phyloP scores from a whole-genome alignment of 805 yeast genomes.

The Blastobotrys mokoenaii region DNA sequence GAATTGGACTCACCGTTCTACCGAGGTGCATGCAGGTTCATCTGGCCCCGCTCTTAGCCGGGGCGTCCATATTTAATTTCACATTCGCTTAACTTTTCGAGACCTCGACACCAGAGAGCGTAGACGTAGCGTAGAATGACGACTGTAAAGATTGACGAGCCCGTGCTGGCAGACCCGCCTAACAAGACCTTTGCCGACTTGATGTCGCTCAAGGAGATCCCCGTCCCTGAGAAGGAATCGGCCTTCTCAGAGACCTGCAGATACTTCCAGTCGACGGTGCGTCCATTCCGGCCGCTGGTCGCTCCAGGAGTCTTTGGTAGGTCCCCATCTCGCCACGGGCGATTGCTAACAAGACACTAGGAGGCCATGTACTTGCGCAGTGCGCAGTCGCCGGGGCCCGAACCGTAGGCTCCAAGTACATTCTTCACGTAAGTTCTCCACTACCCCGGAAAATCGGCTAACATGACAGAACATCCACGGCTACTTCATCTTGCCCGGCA shows the following conservation, averaged over 20 bases:
- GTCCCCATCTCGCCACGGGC: background rate
- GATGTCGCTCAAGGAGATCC: slow-evolving; percentile 12
- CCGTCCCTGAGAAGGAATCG: slow-evolving; percentile 8
- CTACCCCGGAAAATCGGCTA: background rate
- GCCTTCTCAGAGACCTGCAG: slow-evolving; percentile 3
- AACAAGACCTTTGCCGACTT: slow-evolving; percentile 14
- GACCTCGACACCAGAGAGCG: too few species aligned
- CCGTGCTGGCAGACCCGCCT: slow-evolving; percentile 9
- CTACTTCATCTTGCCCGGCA: slow-evolving; percentile 24
- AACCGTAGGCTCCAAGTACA: slow-evolving; percentile 16
- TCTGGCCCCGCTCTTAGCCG: too few species aligned
- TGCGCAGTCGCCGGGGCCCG: slow-evolving; percentile 18
- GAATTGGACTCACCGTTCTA: too few species aligned
- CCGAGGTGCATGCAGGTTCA: too few species aligned
- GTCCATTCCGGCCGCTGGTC: slow-evolving; percentile 21
- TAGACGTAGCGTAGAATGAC: too few species aligned
- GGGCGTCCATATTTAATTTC: too few species aligned
- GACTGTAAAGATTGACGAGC: too few species aligned
- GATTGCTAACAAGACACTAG: background rate
- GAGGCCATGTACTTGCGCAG: slow-evolving; percentile 26
- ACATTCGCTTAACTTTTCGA: too few species aligned
- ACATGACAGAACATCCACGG: slow-evolving; percentile 17
- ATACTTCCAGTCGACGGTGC: slow-evolving; percentile 16
- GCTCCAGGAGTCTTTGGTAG: slow-evolving; percentile 23
- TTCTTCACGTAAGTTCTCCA: slow-evolving; percentile 12